A percentile compares a stretch with the other conserved stretches of the same genome.
phyloP scores from a whole-genome alignment of 208 protist species.

The Trypanosoma platydactyli region DNA sequence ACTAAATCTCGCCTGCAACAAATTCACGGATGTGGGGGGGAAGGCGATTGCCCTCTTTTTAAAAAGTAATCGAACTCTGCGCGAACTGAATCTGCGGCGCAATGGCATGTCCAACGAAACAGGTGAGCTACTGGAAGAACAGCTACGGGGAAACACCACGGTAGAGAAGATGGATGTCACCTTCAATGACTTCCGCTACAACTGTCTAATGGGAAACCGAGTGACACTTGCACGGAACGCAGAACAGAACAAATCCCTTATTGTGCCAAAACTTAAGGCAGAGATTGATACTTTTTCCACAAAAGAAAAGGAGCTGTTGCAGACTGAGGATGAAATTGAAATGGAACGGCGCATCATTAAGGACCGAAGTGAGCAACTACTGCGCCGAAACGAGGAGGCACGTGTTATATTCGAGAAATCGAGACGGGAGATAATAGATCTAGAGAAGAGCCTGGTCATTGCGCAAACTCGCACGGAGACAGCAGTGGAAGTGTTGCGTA shows the following conservation, averaged over 20 bases:
- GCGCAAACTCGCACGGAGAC: slow-evolving; percentile 37
- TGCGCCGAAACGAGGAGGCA: slow-evolving; percentile 81
- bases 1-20: slow-evolving; percentile 76
- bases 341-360: slow-evolving; percentile 82
- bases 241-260: slow-evolving; percentile 61
- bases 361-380: slow-evolving; percentile 82
- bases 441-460: slow-evolving; percentile 62
- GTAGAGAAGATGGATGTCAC: slow-evolving; percentile 85
- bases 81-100: slow-evolving; percentile 73
- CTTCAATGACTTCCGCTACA: slow-evolving; percentile 93
- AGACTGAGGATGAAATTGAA: slow-evolving; percentile 82
- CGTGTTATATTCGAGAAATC: slow-evolving; percentile 77
- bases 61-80: slow-evolving; percentile 65
- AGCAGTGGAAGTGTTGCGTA: slow-evolving; percentile 56
- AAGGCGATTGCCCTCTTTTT: slow-evolving; percentile 61
- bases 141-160: slow-evolving; percentile 58
- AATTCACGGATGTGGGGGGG: slow-evolving; percentile 78
- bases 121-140: slow-evolving; percentile 67
- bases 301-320: slow-evolving; percentile 82
- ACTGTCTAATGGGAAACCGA: slow-evolving; percentile 75
- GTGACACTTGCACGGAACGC: slow-evolving; percentile 64
- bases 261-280: slow-evolving; percentile 67
- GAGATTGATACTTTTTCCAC: slow-evolving; percentile 78
- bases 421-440: slow-evolving; percentile 66
- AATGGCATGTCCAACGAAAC: slow-evolving; percentile 79